phyloP scores from a whole-genome alignment of 495 filamentous ascomycete genomes.

The Penicillium manginii region DNA sequence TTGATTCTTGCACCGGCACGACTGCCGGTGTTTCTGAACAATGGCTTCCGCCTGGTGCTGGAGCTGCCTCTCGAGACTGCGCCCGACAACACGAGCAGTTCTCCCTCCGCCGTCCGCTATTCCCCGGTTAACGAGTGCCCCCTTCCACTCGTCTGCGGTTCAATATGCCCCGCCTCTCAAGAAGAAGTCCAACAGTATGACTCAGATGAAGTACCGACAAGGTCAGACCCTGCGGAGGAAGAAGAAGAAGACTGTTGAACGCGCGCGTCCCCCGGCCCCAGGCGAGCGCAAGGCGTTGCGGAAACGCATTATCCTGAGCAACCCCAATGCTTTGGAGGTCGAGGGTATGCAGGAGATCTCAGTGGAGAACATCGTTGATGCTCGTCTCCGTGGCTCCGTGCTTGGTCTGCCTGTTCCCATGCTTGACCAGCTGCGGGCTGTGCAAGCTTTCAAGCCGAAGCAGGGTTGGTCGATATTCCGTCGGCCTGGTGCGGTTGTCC shows the following conservation, averaged over 20 bases:
- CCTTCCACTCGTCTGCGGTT: conserved; percentile 48
- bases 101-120: conserved; percentile 40
- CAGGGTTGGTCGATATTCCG: conserved; percentile 89
- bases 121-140: conserved; percentile 37
- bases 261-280: conserved; percentile 56
- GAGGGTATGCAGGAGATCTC: conserved; percentile 63
- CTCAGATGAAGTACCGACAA: conserved; percentile 36
- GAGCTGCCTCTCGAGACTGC: conserved; percentile 63
- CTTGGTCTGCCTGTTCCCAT: conserved; percentile 68
- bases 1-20: conserved; percentile 38
- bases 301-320: conserved; percentile 88
- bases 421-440: conserved; percentile 76
- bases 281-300: conserved; percentile 87
- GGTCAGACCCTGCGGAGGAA: conserved; percentile 53
- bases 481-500: conserved; percentile 73
- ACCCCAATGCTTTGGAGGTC: conserved; percentile 86
- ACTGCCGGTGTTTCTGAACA: conserved; percentile 38
- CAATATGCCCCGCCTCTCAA: conserved; percentile 45
- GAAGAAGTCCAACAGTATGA: conserved; percentile 36
- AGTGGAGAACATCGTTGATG: conserved; percentile 55
- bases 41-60: conserved; percentile 73
- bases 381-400: conserved; percentile 63
- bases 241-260: conserved; percentile 44
- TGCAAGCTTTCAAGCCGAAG: conserved; percentile 87
- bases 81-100: conserved; percentile 50